phyloP scores from a whole-genome alignment of 1,284 basidiomycete genomes.

The Xerocomus minutiporus region DNA sequence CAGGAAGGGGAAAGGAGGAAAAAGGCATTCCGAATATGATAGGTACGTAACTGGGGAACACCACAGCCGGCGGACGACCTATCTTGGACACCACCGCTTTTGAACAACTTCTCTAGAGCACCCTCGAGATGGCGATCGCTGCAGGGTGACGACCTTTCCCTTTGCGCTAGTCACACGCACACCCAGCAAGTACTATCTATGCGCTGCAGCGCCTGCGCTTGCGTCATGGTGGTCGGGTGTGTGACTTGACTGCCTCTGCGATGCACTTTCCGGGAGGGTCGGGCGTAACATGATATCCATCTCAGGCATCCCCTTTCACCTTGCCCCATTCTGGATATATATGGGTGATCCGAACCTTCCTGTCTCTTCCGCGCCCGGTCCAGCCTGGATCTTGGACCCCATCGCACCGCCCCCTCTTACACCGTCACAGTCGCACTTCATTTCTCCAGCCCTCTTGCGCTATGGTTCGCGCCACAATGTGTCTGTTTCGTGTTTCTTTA shows the following conservation, averaged over 20 bases:
- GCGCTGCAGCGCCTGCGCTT: neutral
- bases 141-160: neutral
- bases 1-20: neutral
- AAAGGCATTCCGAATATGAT: neutral
- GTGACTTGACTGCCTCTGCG: slow-evolving; percentile 3
- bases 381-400: neutral
- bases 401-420: slow-evolving; percentile 1
- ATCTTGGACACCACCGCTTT: neutral
- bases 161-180: neutral
- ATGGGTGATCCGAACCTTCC: slow-evolving; percentile 21
- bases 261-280: slow-evolving; percentile 7
- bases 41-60: slow-evolving; percentile 2
- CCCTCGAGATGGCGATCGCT: neutral
- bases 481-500: neutral
- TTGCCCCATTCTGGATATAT: neutral
- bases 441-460: too few species aligned
- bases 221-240: neutral
- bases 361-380: slow-evolving; percentile 15
- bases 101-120: neutral
- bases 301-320: neutral
- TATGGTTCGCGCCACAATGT: neutral
- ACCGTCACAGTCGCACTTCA: neutral
- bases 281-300: slow-evolving; percentile 19
- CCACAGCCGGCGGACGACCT: neutral
- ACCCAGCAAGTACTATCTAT: neutral